phyloP scores from a whole-genome alignment of 257 asterid genomes.

The Solanum bulbocastanum region DNA sequence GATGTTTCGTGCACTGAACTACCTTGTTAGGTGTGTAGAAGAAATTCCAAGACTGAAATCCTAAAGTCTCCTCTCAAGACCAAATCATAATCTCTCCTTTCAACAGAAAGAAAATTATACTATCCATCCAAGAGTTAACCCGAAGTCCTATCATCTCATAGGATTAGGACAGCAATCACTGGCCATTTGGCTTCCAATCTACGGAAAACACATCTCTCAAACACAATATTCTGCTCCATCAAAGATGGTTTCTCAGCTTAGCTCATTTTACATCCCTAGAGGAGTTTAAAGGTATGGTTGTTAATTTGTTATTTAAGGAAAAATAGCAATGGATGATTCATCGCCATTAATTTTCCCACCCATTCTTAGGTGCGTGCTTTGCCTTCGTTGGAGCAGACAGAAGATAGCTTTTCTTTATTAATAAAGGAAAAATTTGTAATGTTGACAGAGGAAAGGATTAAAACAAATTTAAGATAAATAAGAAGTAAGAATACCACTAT shows the following conservation, averaged over 20 bases:
- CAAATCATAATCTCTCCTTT: background rate
- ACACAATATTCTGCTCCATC: background rate
- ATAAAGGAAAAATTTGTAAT: background rate
- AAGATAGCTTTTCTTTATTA: background rate
- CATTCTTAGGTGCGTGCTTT: background rate
- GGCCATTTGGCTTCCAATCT: background rate
- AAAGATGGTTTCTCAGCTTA: background rate
- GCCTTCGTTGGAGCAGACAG: background rate
- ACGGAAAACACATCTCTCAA: background rate
- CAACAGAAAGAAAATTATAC: background rate
- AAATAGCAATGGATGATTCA: background rate
- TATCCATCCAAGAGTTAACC: background rate
- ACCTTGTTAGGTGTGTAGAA: background rate
- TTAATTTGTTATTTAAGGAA: background rate
- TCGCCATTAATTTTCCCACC: background rate
- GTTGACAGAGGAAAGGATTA: background rate
- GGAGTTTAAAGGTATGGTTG: background rate
- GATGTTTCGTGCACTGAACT: background rate
- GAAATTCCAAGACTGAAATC: background rate
- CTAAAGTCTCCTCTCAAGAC: background rate
- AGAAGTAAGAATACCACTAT: slow-evolving; percentile 56
- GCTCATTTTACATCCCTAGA: background rate
- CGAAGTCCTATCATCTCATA: background rate
- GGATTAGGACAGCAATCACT: background rate
- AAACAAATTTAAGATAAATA: slow-evolving; percentile 4